Base-by-base conservation (phyloP, 352 stramenopile genomes). In the Pythium guiyangense region DNA sequence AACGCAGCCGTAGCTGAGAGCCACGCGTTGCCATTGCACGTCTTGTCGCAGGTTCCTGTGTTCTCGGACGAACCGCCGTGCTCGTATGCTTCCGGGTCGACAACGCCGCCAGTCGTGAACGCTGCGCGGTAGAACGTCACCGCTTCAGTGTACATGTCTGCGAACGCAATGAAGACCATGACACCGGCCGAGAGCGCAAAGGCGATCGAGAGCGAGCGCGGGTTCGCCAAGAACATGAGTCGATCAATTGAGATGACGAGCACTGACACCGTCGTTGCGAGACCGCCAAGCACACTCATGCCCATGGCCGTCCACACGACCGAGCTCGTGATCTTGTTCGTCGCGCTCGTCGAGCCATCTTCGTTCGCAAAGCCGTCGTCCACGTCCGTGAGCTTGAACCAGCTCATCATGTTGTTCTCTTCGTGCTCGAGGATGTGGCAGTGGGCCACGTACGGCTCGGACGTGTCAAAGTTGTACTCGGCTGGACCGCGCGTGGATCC, bases 351-450 rank as follows among this genome's bases (percentile, higher is more conserved):
- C n/a, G n/a, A n/a, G 14, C 71, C 77, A 25, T 84, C 65, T 29
- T 85, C 77, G 46, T 84, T 65, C 15, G 71, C 62, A 3, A 57
- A 64, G 20, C 71, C 67, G 42, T 85, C 73, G 40, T 84, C 73
- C 5, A 63, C 44, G 43, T 75, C 68, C 35, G 67, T 75, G 49
- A 84, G 49, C 61, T 83, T 66, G 65, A 91, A 91, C 35, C 69
- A 75, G 31, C 72, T 82, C 65, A 89, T n/a, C n/a, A n/a, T n/a
- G n/a, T n/a, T n/a, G n/a, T n/a, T n/a, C n/a, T n/a, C n/a, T n/a
- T n/a, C n/a, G 73, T 79, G 87, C 54, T 92, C 81, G 17, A 92
- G 53, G 35, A 88, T 86, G 62, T 92, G 81, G 54, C 81, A 92
- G 34, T 92, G 81, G 1, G 79, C 79, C 20, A 92, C 67, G 53